A percentile compares a stretch with the other conserved stretches of the same genome.
phyloP scores from a whole-genome alignment of 257 asterid species.

The Schizonepeta tenuifolia region DNA sequence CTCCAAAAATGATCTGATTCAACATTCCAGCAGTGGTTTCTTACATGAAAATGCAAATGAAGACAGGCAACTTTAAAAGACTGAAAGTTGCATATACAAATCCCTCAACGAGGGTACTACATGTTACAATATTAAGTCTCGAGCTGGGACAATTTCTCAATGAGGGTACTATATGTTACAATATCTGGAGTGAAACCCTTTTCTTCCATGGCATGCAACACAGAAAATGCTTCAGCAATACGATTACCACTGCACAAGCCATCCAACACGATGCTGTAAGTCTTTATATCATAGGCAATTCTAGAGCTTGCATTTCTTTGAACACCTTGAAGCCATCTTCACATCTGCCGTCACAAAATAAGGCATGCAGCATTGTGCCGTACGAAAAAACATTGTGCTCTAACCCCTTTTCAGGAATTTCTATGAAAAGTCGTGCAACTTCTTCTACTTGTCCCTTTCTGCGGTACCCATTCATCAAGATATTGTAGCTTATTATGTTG shows the following conservation, averaged over 20 bases:
- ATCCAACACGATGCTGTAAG: neutral
- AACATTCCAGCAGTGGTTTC: too few relatives aligned
- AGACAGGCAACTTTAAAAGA: too few relatives aligned
- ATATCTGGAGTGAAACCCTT: neutral
- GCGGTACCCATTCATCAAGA: neutral
- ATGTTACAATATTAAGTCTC: too few relatives aligned
- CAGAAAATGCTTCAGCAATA: neutral
- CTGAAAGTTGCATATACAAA: too few relatives aligned
- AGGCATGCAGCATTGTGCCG: neutral
- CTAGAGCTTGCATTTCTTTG: neutral
- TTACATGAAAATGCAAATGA: too few relatives aligned
- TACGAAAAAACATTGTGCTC: neutral
- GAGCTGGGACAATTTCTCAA: neutral
- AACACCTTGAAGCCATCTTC: neutral
- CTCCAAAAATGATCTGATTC: too few relatives aligned
- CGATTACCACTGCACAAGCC: neutral
- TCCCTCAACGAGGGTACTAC: too few relatives aligned
- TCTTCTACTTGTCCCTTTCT: too few relatives aligned
- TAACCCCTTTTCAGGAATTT: neutral
- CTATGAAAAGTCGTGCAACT: neutral
- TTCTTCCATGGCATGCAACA: neutral
- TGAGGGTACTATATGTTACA: neutral
- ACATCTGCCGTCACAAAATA: neutral
- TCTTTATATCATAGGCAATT: neutral
- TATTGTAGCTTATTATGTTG: neutral